A percentile compares a stretch with the other conserved stretches of the same genome.
Conservation (phyloP, 768 basidiomycete genomes). For the Trametopsis cervina region DNA sequence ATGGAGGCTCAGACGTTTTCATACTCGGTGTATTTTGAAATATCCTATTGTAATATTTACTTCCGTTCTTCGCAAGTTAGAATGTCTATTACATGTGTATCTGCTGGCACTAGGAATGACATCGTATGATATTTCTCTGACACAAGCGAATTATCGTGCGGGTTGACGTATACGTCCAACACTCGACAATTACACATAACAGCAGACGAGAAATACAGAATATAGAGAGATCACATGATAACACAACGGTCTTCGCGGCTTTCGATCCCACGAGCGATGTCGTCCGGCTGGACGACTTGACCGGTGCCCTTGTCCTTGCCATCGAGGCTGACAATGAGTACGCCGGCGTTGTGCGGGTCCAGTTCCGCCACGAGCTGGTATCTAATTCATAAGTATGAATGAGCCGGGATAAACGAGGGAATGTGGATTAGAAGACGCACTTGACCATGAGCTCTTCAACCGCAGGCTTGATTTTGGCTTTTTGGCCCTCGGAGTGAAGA, state of each 20-base stretch:
- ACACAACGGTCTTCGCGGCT: conserved; percentile 47
- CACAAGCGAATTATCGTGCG: too few species aligned
- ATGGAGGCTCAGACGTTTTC: too few species aligned
- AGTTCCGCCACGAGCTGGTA: conserved; percentile 64
- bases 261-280: conserved; percentile 49
- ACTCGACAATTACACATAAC: too few species aligned
- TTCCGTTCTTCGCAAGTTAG: too few species aligned
- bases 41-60: too few species aligned
- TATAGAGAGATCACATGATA: conserved; percentile 56
- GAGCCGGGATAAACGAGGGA: background rate
- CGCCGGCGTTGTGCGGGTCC: conserved; percentile 78
- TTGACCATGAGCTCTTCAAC: conserved; percentile 82
- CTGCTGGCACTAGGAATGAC: too few species aligned
- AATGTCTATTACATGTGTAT: too few species aligned
- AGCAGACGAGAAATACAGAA: too few species aligned
- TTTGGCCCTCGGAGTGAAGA: conserved; percentile 68
- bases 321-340: conserved; percentile 71
- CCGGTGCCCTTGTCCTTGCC: conserved; percentile 30
- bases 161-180: too few species aligned
- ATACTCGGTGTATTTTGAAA: too few species aligned
- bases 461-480: conserved; percentile 88
- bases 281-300: conserved; percentile 45
- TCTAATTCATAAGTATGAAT: conserved; percentile 31
- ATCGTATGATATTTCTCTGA: too few species aligned
- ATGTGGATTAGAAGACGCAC: conserved; percentile 31